Evolutionary conservation across 1,139 yeast genomes (phyloP).

Genomic region (Scheffersomyces segobiensis): DNA sequence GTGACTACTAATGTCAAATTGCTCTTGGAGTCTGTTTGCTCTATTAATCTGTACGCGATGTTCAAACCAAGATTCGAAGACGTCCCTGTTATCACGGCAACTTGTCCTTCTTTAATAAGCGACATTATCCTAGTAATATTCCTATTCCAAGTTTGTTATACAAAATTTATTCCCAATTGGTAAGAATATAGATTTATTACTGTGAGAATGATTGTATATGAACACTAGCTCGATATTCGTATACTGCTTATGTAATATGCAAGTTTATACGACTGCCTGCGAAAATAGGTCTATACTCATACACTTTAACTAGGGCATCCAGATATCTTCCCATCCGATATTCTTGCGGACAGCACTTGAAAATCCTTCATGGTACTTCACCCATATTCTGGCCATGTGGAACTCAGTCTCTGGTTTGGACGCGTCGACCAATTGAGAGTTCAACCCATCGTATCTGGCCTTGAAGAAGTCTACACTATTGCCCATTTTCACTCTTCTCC

Average conservation of each 20-base stretch:
- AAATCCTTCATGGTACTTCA: slow-evolving; percentile 89
- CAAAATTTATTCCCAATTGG: no score
- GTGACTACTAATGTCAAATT: slow-evolving; percentile 81
- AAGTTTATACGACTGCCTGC: no score
- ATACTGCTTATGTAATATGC: background rate
- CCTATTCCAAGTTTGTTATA: background rate
- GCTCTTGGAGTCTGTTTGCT: slow-evolving; percentile 50
- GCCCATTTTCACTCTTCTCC: slow-evolving; percentile 24
- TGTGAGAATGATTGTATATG: no score
- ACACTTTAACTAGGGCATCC: slow-evolving; percentile 28
- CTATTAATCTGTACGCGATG: slow-evolving; percentile 76
- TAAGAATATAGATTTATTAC: no score
- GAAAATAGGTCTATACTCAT: no score
- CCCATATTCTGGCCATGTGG: slow-evolving; percentile 64
- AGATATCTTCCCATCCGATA: slow-evolving; percentile 76
- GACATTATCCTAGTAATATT: slow-evolving; percentile 11
- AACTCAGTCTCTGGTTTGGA: slow-evolving; percentile 1
- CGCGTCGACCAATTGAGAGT: slow-evolving; percentile 20
- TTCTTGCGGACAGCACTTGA: slow-evolving; percentile 91
- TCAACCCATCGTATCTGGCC: slow-evolving; percentile 36
- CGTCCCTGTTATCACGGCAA: slow-evolving; percentile 49
- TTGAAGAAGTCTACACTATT: slow-evolving; percentile 44
- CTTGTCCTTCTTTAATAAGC: slow-evolving; percentile 23
- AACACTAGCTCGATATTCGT: background rate
- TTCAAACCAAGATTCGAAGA: slow-evolving; percentile 80